phyloP scores from a whole-genome alignment of 768 basidiomycete species.

The Russula brevipes region DNA sequence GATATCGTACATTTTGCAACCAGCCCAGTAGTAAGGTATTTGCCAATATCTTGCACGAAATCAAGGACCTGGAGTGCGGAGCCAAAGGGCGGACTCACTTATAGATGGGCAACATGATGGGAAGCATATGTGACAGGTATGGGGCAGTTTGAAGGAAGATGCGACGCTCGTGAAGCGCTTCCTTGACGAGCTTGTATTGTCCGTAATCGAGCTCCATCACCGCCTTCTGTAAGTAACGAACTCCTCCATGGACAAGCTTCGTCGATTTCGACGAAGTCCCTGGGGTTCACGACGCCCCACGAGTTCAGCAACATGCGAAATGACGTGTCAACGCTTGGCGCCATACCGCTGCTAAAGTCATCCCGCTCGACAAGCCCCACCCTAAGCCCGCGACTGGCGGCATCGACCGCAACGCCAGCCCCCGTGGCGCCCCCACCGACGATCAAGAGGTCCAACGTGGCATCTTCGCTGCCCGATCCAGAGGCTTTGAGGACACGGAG shows the following conservation, averaged over 20 bases:
- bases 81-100: constrained; percentile 45
- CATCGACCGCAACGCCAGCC: constrained; percentile 94
- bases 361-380: constrained; percentile 92
- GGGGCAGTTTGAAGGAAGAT: constrained; percentile 96
- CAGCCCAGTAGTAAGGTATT: constrained; percentile 91
- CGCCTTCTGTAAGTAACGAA: constrained; percentile 96
- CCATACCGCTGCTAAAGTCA: constrained; percentile 81
- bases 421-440: constrained; percentile 96
- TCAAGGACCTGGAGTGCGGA: neutral
- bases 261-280: constrained; percentile 97
- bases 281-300: constrained; percentile 28
- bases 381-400: constrained; percentile 83
- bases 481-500: constrained; percentile 51
- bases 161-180: constrained; percentile 86
- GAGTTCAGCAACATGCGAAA: neutral
- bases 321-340: neutral
- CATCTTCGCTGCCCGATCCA: constrained; percentile 33
- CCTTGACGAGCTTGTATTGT: constrained; percentile 93
- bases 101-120: constrained; percentile 97
- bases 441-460: constrained; percentile 73
- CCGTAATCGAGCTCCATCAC: constrained; percentile 94
- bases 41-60: constrained; percentile 74
- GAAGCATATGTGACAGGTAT: constrained; percentile 86
- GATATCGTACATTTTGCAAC: constrained; percentile 94
- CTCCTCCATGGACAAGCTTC: constrained; percentile 97